phyloP scores from a whole-genome alignment of 176 grass and related monocot species.

The Phragmites australis region DNA sequence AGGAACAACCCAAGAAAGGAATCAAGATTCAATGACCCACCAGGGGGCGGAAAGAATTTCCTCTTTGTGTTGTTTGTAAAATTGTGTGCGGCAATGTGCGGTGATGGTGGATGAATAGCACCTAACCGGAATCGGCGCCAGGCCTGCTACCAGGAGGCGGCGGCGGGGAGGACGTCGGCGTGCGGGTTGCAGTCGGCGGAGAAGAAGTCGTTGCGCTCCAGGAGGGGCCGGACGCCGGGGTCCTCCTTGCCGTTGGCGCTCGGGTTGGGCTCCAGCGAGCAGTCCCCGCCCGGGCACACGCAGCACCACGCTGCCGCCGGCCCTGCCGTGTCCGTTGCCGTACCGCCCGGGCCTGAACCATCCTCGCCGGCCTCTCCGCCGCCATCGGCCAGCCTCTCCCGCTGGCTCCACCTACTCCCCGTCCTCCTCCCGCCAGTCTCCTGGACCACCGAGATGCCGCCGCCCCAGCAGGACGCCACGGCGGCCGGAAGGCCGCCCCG shows the following conservation, averaged over 20 bases:
- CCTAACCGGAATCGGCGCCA: slow-evolving; percentile 9
- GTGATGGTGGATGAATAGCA: neutral
- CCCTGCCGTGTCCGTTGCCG: neutral
- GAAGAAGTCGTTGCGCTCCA: slow-evolving; percentile 59
- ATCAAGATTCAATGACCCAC: neutral
- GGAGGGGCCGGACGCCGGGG: slow-evolving; percentile 36
- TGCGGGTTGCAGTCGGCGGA: slow-evolving; percentile 58
- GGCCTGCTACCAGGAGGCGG: neutral
- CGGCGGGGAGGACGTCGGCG: neutral
- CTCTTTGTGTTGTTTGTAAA: slow-evolving; percentile 2
- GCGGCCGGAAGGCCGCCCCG: slow-evolving; percentile 36
- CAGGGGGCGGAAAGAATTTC: neutral
- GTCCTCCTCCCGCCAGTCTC: neutral
- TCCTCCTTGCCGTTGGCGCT: slow-evolving; percentile 61
- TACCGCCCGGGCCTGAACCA: neutral
- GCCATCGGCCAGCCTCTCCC: neutral
- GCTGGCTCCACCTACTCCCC: neutral
- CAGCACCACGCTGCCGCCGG: slow-evolving; percentile 45
- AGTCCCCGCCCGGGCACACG: slow-evolving; percentile 43
- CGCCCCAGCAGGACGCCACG: slow-evolving; percentile 39
- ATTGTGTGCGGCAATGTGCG: neutral
- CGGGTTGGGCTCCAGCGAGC: slow-evolving; percentile 48
- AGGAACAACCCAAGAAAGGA: neutral
- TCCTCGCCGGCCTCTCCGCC: neutral
- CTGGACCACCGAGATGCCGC: slow-evolving; percentile 24